These are phyloP conservation scores for Besnoitia besnoiti DNA, from an alignment of 169 alveolate species.

Conservation along the genomic window DNA sequence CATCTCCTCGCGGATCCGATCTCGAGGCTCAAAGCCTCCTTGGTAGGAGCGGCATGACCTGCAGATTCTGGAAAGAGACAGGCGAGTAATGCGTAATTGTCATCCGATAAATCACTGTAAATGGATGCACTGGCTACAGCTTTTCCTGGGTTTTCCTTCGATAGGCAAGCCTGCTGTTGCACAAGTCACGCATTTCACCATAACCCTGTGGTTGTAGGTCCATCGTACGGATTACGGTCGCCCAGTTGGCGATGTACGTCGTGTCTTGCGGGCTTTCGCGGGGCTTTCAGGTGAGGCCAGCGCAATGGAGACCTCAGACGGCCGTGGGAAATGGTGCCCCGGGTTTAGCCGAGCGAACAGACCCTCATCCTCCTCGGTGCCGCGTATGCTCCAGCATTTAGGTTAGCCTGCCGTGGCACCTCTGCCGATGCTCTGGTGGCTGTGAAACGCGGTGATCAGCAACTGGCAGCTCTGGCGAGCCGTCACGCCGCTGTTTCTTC, in stretches of 20 bases:
- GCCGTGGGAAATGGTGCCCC: background rate
- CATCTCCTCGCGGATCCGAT: background rate
- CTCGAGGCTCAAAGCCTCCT: background rate
- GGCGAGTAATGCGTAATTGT: background rate
- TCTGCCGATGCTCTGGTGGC: too few species aligned
- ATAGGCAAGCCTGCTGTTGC: background rate
- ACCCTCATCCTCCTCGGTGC: slow-evolving; percentile 59
- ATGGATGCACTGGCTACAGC: background rate
- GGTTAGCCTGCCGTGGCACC: slow-evolving; percentile 34
- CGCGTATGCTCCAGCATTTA: slow-evolving; percentile 57
- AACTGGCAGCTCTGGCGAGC: slow-evolving; percentile 78
- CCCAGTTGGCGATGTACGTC: slow-evolving; percentile 44
- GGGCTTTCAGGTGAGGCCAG: slow-evolving; percentile 50
- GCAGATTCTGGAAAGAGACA: background rate
- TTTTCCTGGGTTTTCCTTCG: background rate
- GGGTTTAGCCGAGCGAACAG: slow-evolving; percentile 51
- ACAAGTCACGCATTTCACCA: background rate
- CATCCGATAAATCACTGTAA: background rate
- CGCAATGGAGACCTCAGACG: background rate
- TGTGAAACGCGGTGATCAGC: background rate
- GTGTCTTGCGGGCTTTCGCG: slow-evolving; percentile 56
- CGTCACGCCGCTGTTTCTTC: slow-evolving; percentile 79
- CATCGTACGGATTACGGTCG: slow-evolving; percentile 45
- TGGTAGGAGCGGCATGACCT: background rate
- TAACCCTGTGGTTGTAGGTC: slow-evolving; percentile 32